Percentiles rank a stretch among this genome's conserved stretches.
Evolutionary conservation across 768 basidiomycete species (phyloP).

Genomic region (Stropharia rugosoannulata): DNA sequence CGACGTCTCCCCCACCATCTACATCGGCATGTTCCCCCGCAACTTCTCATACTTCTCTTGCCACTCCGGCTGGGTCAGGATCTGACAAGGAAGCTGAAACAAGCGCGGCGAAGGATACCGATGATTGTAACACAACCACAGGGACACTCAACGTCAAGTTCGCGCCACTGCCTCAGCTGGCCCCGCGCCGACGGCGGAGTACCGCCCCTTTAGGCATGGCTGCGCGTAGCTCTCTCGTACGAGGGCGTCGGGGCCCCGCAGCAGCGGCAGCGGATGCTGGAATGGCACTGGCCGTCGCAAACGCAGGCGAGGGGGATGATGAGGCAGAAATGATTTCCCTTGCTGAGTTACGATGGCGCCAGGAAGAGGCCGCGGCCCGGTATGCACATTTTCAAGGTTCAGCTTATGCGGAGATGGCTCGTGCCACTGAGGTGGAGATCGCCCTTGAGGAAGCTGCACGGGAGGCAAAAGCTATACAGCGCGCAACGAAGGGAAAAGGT

Average conservation of each 20-base stretch:
- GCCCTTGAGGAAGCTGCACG: constrained; percentile 23
- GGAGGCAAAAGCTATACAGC: constrained; percentile 15
- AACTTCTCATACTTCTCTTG: constrained; percentile 7
- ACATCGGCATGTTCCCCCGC: constrained; percentile 1
- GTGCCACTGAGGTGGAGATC: constrained; percentile 36
- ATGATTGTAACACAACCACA: constrained; percentile 4
- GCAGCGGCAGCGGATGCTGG: constrained; percentile 1
- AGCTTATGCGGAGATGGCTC: constrained; percentile 24
- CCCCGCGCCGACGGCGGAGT: constrained; percentile 47
- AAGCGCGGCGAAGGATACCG: neutral
- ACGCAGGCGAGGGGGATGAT: constrained; percentile 31
- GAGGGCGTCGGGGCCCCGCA: constrained; percentile 25
- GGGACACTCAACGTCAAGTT: constrained; percentile 46
- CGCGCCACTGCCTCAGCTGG: constrained; percentile 56
- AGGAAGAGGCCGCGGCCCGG: constrained; percentile 23
- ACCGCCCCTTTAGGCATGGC: constrained; percentile 54
- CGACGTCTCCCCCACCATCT: neutral
- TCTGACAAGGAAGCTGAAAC: neutral
- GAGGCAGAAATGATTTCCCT: constrained; percentile 7
- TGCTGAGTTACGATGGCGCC: constrained; percentile 27
- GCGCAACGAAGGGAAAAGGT: neutral
- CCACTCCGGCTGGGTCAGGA: constrained; percentile 13
- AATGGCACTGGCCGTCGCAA: constrained; percentile 17
- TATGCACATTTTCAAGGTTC: constrained; percentile 21
- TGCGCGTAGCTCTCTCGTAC: constrained; percentile 42